Percentiles rank a stretch among this genome's conserved stretches.
Evolutionary conservation across 306 rosid genomes (phyloP).

Genomic region (Glycine latifolia): DNA sequence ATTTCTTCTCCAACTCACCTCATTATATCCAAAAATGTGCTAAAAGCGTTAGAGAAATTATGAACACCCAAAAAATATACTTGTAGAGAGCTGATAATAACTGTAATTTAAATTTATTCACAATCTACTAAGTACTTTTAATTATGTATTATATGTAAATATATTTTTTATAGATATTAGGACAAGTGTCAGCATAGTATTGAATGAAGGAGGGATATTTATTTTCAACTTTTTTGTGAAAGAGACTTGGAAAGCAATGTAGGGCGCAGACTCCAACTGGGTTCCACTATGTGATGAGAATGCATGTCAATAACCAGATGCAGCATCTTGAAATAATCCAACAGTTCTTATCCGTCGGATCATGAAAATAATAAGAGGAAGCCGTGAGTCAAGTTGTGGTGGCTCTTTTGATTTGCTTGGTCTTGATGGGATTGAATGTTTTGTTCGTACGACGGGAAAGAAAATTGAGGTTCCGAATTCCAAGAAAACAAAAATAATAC

Average conservation of each 20-base stretch:
- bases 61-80: background rate
- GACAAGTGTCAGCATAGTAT: background rate
- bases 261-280: slow-evolving; percentile 23
- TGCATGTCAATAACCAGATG: background rate
- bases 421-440: slow-evolving; percentile 24
- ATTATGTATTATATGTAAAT: background rate
- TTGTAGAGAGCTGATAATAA: background rate
- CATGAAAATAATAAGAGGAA: background rate
- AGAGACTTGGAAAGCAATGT: background rate
- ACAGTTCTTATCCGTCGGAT: slow-evolving; percentile 18
- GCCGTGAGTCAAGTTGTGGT: slow-evolving; percentile 3
- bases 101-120: background rate
- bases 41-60: background rate
- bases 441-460: background rate
- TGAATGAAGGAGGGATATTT: background rate
- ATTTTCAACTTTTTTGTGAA: background rate
- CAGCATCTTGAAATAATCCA: background rate
- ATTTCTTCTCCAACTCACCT: slow-evolving; percentile 1
- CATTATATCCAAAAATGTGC: background rate
- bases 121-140: background rate
- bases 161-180: background rate
- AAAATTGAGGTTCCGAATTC: background rate
- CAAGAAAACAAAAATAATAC: background rate
- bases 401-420: slow-evolving; percentile 1
- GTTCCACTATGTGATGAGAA: slow-evolving; percentile 21